These are phyloP conservation scores for Trichoderma atroviride DNA, from an alignment of 2,329 filamentous ascomycete species.

Conservation along the genomic window DNA sequence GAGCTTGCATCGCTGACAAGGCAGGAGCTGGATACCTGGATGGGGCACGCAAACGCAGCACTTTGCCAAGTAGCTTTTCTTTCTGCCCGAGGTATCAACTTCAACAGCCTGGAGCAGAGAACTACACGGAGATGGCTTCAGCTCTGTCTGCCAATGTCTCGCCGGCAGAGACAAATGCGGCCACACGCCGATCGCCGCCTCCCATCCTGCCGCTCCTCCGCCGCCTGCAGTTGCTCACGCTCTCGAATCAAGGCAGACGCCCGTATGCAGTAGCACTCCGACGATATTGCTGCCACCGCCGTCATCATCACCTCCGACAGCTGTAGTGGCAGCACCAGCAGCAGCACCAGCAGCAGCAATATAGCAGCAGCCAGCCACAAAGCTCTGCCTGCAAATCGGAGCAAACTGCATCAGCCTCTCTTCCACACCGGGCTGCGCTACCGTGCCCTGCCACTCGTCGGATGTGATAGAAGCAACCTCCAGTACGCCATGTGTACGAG, in stretches of 20 bases:
- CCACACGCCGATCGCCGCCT: background rate
- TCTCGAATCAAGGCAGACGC: background rate
- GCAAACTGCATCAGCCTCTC: background rate
- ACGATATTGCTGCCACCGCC: background rate
- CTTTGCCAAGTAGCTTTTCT: background rate
- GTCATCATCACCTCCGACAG: background rate
- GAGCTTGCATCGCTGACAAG: background rate
- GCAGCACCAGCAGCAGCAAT: background rate
- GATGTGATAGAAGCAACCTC: conserved; percentile 7
- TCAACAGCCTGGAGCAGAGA: background rate
- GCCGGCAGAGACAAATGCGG: background rate
- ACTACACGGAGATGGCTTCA: background rate
- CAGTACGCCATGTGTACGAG: background rate
- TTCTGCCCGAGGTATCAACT: background rate
- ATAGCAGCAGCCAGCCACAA: background rate
- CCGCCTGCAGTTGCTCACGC: background rate
- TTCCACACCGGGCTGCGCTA: background rate
- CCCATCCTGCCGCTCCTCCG: background rate
- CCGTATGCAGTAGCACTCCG: background rate
- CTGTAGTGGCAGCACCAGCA: background rate
- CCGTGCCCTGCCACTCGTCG: conserved; percentile 9
- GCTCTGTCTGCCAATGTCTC: background rate
- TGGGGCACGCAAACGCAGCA: background rate
- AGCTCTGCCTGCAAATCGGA: background rate
- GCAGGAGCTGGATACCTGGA: background rate